Percentiles rank a stretch among this genome's conserved stretches.
These are phyloP conservation scores for Blastomyces gilchristii DNA, from an alignment of 2,329 filamentous ascomycete genomes.

Conservation along the genomic window DNA sequence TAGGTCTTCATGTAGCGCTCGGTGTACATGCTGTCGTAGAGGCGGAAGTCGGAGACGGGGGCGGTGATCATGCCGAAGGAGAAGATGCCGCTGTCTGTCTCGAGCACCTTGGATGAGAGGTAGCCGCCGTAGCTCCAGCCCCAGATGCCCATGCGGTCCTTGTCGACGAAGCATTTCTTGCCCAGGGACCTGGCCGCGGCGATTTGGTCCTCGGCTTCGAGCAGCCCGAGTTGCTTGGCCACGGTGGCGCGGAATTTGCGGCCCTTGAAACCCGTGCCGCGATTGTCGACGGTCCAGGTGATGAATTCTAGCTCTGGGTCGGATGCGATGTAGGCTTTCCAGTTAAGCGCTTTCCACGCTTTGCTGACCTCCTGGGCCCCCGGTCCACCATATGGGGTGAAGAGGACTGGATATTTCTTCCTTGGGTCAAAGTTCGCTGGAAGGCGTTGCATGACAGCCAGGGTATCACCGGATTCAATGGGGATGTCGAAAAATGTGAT, in stretches of 20 bases:
- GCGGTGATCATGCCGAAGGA: constrained; percentile 54
- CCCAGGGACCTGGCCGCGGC: constrained; percentile 53
- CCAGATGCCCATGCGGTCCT: constrained; percentile 53
- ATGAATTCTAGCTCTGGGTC: constrained; percentile 59
- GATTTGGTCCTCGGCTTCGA: constrained; percentile 57
- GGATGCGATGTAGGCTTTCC: constrained; percentile 54
- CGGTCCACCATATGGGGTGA: constrained; percentile 59
- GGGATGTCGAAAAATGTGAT: constrained; percentile 54
- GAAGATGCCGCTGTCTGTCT: constrained; percentile 51
- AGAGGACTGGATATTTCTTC: constrained; percentile 57
- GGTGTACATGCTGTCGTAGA: constrained; percentile 63
- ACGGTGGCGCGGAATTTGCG: constrained; percentile 52
- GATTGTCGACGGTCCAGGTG: constrained; percentile 58
- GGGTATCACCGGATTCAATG: constrained; percentile 50
- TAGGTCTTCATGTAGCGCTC: constrained; percentile 62
- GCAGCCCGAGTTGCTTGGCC: constrained; percentile 48
- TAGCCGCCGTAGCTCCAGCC: constrained; percentile 62
- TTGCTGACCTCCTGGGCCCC: constrained; percentile 53
- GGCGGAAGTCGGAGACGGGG: constrained; percentile 57
- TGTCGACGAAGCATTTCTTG: constrained; percentile 45
- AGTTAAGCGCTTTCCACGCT: constrained; percentile 45
- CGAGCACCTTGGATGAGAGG: constrained; percentile 55
- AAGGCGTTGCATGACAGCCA: constrained; percentile 57
- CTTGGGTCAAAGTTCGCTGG: constrained; percentile 53
- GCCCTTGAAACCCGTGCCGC: constrained; percentile 56